Evolutionary conservation across 768 basidiomycete genomes (phyloP).

Genomic region (Hydnomerulius pinastri): DNA sequence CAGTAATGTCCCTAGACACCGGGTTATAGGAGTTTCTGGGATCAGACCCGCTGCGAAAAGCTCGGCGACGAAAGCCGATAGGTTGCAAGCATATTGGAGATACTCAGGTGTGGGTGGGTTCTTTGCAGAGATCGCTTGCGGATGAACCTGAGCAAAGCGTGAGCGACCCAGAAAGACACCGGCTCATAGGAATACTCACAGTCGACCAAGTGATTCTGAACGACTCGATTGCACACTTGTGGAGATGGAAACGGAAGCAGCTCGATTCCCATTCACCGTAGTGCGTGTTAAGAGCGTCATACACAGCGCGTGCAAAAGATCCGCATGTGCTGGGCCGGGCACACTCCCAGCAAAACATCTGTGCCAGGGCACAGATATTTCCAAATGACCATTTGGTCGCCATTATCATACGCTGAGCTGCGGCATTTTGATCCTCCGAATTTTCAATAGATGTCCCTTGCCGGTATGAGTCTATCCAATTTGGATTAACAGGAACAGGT

Average conservation of each 20-base stretch:
- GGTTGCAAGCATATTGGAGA: slow-evolving; percentile 19
- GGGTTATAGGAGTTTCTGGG: slow-evolving; percentile 6
- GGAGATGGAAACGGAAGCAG: slow-evolving; percentile 28
- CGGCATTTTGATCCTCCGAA: background rate
- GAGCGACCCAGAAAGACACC: background rate
- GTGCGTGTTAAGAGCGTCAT: slow-evolving; percentile 14
- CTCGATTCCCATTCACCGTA: slow-evolving; percentile 21
- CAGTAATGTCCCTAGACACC: slow-evolving; percentile 25
- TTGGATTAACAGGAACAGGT: background rate
- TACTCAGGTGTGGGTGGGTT: slow-evolving; percentile 18
- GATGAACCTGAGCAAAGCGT: slow-evolving; percentile 14
- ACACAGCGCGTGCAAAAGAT: slow-evolving; percentile 25
- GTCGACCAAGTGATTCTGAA: slow-evolving; percentile 29
- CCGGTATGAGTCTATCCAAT: slow-evolving; percentile 1
- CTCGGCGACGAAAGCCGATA: slow-evolving; percentile 31
- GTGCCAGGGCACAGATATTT: slow-evolving; percentile 25
- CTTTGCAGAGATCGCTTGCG: slow-evolving; percentile 13
- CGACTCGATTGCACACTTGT: slow-evolving; percentile 22
- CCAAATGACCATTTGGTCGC: background rate
- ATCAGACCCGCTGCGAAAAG: slow-evolving; percentile 26
- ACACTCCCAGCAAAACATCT: slow-evolving; percentile 30
- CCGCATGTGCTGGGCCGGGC: slow-evolving; percentile 8
- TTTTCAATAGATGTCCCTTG: background rate
- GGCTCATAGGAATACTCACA: slow-evolving; percentile 16
- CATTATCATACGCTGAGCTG: background rate